Evolutionary conservation across 2,329 filamentous ascomycete genomes (phyloP), one percentile per base, ranked within the genome.

Genomic region (Bipolaris oryzae): DNA sequence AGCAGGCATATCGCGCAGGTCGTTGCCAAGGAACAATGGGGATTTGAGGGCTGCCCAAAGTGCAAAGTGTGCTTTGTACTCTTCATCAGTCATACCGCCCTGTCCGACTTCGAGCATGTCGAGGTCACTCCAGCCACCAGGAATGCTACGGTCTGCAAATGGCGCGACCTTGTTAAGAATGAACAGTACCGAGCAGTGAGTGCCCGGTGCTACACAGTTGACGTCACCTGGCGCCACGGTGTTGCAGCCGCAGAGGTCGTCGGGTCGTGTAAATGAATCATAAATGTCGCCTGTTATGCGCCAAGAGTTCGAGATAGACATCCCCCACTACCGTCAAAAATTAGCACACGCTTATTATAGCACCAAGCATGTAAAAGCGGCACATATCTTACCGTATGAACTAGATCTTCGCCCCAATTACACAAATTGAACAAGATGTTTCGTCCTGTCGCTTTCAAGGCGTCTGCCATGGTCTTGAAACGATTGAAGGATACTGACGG

Each of bases 11-110:
- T 73, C 72, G 42, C 71, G 73, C 71, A 75, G 57, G 60, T 75
- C 54, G 63, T 80, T 68, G 55, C 79, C 79, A 60, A 83, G 76
- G 66, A 82, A 55, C 52, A 80, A 60, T 53, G 77, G 76, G 5
- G 71, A 74, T 55, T 79, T 79, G 50, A 81, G 60, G 55, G 75
- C 74, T 38, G 76, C 66, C 79, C 79, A 72, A 3, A 76, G 55
- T 56, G 76, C 66, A 64, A 82, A 76, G 58, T 80, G 70, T 21
- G 70, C 61, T 63, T 74, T 70, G 66, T 76, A 66, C 61, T 78
- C 69, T 52, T 68, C 63, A 21, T 71, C 68, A 1, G 63, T 66
- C 61, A 67, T 67, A 5, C 68, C 68, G 3, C 69, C 68, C 39
- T 72, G 66, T 1, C 69, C 68, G 3, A 72, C 63, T 48, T 72